Conservation (phyloP, 2,329 filamentous ascomycete species). For the Beauveria varroae region DNA sequence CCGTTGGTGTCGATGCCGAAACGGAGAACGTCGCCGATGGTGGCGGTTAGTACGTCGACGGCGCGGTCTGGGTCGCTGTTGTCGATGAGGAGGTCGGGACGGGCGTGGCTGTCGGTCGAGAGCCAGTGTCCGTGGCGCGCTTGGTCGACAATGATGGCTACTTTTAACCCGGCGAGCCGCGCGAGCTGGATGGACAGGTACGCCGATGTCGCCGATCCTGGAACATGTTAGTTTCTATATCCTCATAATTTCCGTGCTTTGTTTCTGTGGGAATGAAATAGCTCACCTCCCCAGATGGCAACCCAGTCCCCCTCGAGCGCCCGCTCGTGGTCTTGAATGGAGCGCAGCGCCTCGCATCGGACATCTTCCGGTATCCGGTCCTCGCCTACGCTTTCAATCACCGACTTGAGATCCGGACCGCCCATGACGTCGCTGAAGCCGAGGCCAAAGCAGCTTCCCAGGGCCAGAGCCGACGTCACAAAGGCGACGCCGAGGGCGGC, state of each 20-base stretch:
- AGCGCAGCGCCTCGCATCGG: conserved; percentile 51
- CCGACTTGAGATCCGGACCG: conserved; percentile 52
- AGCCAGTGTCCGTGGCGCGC: conserved; percentile 57
- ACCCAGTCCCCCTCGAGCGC: conserved; percentile 59
- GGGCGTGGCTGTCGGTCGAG: conserved; percentile 33
- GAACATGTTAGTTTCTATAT: too few species aligned
- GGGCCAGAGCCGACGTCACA: conserved; percentile 57
- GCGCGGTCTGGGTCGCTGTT: conserved; percentile 59
- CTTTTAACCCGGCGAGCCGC: conserved; percentile 55
- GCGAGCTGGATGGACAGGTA: conserved; percentile 61
- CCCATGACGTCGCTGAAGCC: conserved; percentile 46
- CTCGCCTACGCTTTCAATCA: conserved; percentile 39
- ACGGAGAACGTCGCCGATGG: conserved; percentile 49
- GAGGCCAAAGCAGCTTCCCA: conserved; percentile 64
- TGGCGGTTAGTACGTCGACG: conserved; percentile 53
- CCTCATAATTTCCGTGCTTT: too few species aligned
- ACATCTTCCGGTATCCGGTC: conserved; percentile 53
- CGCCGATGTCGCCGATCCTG: conserved; percentile 61
- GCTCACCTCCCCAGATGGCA: conserved; percentile 62
- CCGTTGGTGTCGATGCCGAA: conserved; percentile 65
- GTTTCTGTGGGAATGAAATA: background rate
- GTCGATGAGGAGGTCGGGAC: conserved; percentile 60
- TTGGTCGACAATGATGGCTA: conserved; percentile 59
- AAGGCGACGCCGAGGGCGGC: conserved; percentile 64
- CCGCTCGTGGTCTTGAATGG: conserved; percentile 44